Evolutionary conservation across 2,329 filamentous ascomycete genomes (phyloP).

Genomic region (Talaromyces marneffei): DNA sequence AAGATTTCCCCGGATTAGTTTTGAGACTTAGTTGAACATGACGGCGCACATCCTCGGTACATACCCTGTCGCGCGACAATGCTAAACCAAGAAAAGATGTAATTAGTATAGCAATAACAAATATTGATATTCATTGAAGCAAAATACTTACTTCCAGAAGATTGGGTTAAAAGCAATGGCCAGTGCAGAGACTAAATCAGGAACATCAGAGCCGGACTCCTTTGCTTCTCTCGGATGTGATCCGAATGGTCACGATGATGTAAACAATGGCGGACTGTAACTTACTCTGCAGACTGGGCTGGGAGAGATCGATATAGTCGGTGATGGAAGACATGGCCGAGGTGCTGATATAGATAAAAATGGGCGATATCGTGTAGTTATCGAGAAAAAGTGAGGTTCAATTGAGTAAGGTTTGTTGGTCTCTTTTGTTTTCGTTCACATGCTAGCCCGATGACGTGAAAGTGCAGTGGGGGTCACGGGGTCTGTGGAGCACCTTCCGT

Average conservation of each 20-base stretch:
- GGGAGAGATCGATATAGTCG: slow-evolving; percentile 56
- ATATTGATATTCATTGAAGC: neutral
- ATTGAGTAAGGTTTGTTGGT: neutral
- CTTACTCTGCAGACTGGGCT: slow-evolving; percentile 62
- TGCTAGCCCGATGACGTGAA: slow-evolving; percentile 4
- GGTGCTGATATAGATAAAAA: neutral
- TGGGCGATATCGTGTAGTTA: neutral
- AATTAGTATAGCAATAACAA: neutral
- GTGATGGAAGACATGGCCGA: slow-evolving; percentile 30
- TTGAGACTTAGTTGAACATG: neutral
- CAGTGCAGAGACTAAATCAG: slow-evolving; percentile 62
- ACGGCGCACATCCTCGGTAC: slow-evolving; percentile 1
- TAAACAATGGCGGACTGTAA: neutral
- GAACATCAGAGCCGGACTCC: slow-evolving; percentile 5
- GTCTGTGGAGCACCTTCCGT: neutral
- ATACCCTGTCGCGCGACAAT: slow-evolving; percentile 76
- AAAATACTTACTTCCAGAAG: slow-evolving; percentile 95
- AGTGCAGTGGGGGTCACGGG: slow-evolving; percentile 2
- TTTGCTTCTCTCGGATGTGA: slow-evolving; percentile 3
- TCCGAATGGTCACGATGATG: slow-evolving; percentile 2
- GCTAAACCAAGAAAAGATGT: slow-evolving; percentile 40
- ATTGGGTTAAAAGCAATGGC: slow-evolving; percentile 92
- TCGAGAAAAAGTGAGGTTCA: neutral
- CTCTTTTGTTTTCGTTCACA: neutral
- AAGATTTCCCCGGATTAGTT: slow-evolving; percentile 15